Conservation (phyloP, 495 filamentous ascomycete genomes). For the Neurospora tetrasperma region DNA sequence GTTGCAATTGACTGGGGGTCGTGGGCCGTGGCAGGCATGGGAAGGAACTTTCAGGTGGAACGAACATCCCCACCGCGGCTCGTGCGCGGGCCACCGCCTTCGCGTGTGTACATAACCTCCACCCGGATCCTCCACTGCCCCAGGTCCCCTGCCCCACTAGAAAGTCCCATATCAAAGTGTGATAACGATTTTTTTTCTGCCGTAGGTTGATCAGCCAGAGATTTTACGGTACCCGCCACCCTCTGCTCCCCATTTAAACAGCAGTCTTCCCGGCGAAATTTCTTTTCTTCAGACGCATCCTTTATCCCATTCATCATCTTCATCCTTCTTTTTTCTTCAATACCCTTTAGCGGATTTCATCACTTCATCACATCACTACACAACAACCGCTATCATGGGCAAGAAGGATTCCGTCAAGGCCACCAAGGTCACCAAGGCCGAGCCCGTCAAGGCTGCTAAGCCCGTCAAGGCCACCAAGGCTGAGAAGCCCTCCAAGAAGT, state of each 20-base stretch:
- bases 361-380: slow-evolving; percentile 10
- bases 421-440: slow-evolving; percentile 30
- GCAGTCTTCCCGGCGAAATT: slow-evolving; percentile 10
- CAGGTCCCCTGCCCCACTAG: slow-evolving; percentile 5
- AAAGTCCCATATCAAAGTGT: slow-evolving; percentile 6
- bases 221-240: slow-evolving; percentile 10
- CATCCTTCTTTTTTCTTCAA: slow-evolving; percentile 16
- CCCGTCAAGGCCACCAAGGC: slow-evolving; percentile 37
- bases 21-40: neutral
- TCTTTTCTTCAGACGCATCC: slow-evolving; percentile 4
- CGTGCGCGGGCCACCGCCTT: neutral
- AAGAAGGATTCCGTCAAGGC: slow-evolving; percentile 44
- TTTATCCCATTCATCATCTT: slow-evolving; percentile 5
- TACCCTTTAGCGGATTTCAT: slow-evolving; percentile 3
- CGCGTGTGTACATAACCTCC: neutral
- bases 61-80: neutral
- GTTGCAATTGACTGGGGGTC: neutral
- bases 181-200: slow-evolving; percentile 11
- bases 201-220: neutral
- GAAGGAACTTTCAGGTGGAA: too few species aligned
- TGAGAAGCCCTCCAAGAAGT: slow-evolving; percentile 11
- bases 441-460: slow-evolving; percentile 22
- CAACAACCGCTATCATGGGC: slow-evolving; percentile 37
- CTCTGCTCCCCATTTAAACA: slow-evolving; percentile 17
- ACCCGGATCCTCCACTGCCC: neutral